These are phyloP conservation scores for Alternaria arborescens DNA, from an alignment of 2,329 filamentous ascomycete species.

Conservation along the genomic window DNA sequence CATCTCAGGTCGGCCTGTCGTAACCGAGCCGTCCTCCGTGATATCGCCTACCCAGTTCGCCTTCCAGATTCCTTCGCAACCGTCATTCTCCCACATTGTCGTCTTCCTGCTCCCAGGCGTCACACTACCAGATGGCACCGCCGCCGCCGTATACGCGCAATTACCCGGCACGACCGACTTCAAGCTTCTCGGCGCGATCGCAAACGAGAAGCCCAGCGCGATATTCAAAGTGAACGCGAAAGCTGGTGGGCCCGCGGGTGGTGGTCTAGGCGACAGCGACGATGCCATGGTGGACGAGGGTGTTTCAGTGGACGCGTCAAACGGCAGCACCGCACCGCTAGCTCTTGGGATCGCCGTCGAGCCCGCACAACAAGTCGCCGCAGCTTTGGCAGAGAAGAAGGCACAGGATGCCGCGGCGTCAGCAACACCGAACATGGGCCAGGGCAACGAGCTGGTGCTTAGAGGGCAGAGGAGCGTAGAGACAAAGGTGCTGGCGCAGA, in stretches of 20 bases:
- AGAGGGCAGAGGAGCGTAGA: constrained; percentile 57
- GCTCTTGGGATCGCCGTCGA: constrained; percentile 87
- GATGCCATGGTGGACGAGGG: constrained; percentile 59
- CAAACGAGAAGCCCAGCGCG: constrained; percentile 87
- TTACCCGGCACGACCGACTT: constrained; percentile 70
- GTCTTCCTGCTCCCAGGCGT: constrained; percentile 87
- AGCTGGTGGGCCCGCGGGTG: constrained; percentile 48
- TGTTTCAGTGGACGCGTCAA: constrained; percentile 19
- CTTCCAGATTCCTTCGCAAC: constrained; percentile 70
- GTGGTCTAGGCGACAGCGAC: constrained; percentile 57
- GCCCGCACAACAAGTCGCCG: constrained; percentile 73
- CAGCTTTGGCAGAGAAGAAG: constrained; percentile 70
- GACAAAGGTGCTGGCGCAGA: constrained; percentile 85
- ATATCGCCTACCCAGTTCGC: constrained; percentile 69
- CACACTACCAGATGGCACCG: constrained; percentile 75
- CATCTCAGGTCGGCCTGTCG: constrained; percentile 67
- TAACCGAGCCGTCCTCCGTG: constrained; percentile 62
- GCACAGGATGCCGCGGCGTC: constrained; percentile 47
- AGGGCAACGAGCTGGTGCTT: constrained; percentile 47
- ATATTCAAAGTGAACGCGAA: constrained; percentile 77
- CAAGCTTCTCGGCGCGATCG: constrained; percentile 87
- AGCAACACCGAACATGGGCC: constrained; percentile 32
- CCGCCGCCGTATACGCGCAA: constrained; percentile 90
- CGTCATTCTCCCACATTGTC: constrained; percentile 76
- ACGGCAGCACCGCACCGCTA: constrained; percentile 50